Percentiles rank a stretch among this genome's conserved stretches.
Evolutionary conservation across 495 filamentous ascomycete genomes (phyloP).

Genomic region (Chlorociboria aeruginascens): DNA sequence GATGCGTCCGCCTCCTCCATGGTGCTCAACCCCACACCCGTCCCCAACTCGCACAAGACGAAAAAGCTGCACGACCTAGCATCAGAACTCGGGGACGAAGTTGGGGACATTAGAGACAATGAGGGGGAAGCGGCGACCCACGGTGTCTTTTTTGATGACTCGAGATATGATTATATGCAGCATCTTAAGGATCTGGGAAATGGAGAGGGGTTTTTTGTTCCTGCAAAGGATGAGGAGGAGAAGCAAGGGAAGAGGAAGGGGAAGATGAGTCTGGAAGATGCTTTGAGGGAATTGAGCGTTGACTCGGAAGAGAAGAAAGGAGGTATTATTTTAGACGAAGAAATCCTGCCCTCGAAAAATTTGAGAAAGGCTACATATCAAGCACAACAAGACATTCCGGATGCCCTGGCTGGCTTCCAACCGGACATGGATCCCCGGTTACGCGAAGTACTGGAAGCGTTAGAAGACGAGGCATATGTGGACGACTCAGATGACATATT

Average conservation of each 20-base stretch:
- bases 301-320: slow-evolving; percentile 47
- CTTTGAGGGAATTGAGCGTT: slow-evolving; percentile 39
- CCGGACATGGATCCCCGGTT: slow-evolving; percentile 96
- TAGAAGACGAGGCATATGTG: slow-evolving; percentile 94
- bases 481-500: slow-evolving; percentile 84
- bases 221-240: slow-evolving; percentile 41
- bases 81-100: slow-evolving; percentile 57
- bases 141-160: slow-evolving; percentile 79
- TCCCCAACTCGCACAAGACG: slow-evolving; percentile 40
- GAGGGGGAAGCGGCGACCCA: slow-evolving; percentile 94
- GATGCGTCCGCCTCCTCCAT: slow-evolving; percentile 71
- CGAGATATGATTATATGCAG: slow-evolving; percentile 98
- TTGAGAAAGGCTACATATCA: slow-evolving; percentile 69
- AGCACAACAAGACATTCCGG: slow-evolving; percentile 86
- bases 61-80: slow-evolving; percentile 62
- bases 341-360: slow-evolving; percentile 60
- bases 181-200: slow-evolving; percentile 76
- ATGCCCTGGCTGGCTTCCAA: slow-evolving; percentile 83
- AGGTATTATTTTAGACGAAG: slow-evolving; percentile 50
- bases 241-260: slow-evolving; percentile 51
- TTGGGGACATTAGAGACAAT: slow-evolving; percentile 59
- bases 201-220: slow-evolving; percentile 64
- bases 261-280: slow-evolving; percentile 68
- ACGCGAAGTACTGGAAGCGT: slow-evolving; percentile 82
- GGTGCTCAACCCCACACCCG: slow-evolving; percentile 52